Base-by-base conservation (phyloP, 371 early-diverging fungal genomes). In the Choanephora cucurbitarum region DNA sequence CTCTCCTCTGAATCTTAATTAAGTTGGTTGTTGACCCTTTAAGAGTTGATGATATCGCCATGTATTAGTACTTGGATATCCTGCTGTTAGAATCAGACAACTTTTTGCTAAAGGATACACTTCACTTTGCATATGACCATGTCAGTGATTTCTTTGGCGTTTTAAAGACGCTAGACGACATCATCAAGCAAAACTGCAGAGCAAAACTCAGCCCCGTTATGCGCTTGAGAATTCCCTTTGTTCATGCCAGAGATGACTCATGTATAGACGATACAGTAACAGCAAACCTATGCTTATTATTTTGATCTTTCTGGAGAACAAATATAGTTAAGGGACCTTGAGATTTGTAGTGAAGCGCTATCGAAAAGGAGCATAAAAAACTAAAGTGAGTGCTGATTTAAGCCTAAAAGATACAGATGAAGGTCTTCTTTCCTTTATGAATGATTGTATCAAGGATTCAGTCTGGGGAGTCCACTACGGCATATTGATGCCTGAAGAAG, bases 81-180 rank as follows among this genome's bases (percentile, higher is more conserved):
- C 28, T 24, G 11, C 15, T 47, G 17, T n/a, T 47, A 2, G 47
- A 47, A 18, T 15, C 47, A 28, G 47, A 32, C 0, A 22, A 18
- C 2, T 47, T 32, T 17, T 15, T 2, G 32, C 18, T 47, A 7
- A 47, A 47, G 2, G 47, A 47, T 15, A 22, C 15, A 5, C 15
- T 17, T 17, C 28, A 32, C 1, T 32, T 47, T 32, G 17, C 31
- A 6, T 32, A 47, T 15, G 47, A 47, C n/a, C 47, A 47, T 32
- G 47, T 47, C 0, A 47, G 32, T 17, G 47, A 32, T n/a, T 47
- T n/a, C 8, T 47, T 47, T n/a, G 47, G 32, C 17, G 47, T 14
- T 1, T 18, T 47, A 15, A 32, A 7, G 3, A 15, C 32, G 7
- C 32, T 47, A 6, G 15, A 32, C 2, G 17, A 0, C 6, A 28